Base-by-base conservation (phyloP, 2,329 filamentous ascomycete genomes). In the Fusarium haematococcum region DNA sequence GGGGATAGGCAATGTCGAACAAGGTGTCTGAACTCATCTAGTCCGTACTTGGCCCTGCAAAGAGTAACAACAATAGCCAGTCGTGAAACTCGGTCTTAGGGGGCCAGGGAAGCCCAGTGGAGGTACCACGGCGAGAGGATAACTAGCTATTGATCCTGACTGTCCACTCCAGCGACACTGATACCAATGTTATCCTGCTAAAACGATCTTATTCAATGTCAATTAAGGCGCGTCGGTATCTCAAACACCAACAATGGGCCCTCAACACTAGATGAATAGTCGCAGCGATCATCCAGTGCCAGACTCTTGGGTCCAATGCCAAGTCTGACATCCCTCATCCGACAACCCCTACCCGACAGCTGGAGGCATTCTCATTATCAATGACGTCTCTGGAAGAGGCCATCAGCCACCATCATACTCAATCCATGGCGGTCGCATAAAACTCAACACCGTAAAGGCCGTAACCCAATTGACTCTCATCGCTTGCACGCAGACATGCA, bases 1-100 rank as follows among this genome's bases (percentile, higher is more conserved):
- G 4, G 25, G 25, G 25, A 25, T 3, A 39, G 13, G 7, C 4
- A 16, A 9, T 25, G 43, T 9, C 4, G 2, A 10, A 0, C 0
- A 45, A 10, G 7, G 20, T 4, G 14, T 8, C 13, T 25, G 13
- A 16, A 16, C 13, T 25, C 20, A 45, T 23, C 20, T 14, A 23
- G 6, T 14, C 3, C 20, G 20, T 14, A 23, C 20, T 45, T 23
- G 5, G 13, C n/a, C n/a, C 11, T n/a, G 6, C n/a, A 6, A 20
- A 20, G 20, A 39, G 37, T 4, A n/a, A 39, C 39, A 43, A 20
- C n/a, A n/a, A 41, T 5, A 23, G 11, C 3, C 20, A 23, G n/a
- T 6, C 6, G 2, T 43, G 39, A 20, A 13, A 43, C 39, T 14
- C 4, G 9, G 10, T 11, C 32, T 32, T 32, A 11, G 9, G 32